Evolutionary conservation across 768 basidiomycete species (phyloP).

Genomic region (Lactarius tabidus): DNA sequence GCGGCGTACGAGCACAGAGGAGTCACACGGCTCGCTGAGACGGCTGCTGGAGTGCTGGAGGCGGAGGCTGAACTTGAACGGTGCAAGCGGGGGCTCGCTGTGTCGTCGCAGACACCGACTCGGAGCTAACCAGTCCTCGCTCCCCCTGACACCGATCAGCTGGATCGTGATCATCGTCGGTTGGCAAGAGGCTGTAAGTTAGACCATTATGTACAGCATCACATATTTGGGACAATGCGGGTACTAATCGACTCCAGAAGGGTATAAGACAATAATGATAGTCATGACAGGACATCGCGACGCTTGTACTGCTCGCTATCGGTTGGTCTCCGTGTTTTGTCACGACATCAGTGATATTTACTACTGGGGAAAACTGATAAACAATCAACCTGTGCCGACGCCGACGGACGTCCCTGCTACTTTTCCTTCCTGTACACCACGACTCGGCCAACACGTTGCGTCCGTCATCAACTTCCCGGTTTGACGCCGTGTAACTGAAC

Average conservation of each 20-base stretch:
- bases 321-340: neutral
- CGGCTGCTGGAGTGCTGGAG: constrained; percentile 53
- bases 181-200: neutral
- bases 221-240: neutral
- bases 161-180: neutral
- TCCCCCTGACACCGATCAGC: neutral
- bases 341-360: neutral
- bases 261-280: neutral
- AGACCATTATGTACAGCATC: neutral
- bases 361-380: neutral
- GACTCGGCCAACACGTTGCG: neutral
- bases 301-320: neutral
- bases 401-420: neutral
- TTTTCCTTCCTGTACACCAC: neutral
- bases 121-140: neutral
- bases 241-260: neutral
- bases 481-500: too few relatives aligned
- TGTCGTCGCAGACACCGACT: neutral
- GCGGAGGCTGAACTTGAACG: constrained; percentile 52
- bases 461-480: neutral
- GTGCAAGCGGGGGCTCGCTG: constrained; percentile 31
- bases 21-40: constrained; percentile 50
- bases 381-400: neutral
- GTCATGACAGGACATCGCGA: neutral
- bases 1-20: constrained; percentile 59